phyloP scores from a whole-genome alignment of 352 stramenopile genomes.

The Halophytophthora polymorphica region DNA sequence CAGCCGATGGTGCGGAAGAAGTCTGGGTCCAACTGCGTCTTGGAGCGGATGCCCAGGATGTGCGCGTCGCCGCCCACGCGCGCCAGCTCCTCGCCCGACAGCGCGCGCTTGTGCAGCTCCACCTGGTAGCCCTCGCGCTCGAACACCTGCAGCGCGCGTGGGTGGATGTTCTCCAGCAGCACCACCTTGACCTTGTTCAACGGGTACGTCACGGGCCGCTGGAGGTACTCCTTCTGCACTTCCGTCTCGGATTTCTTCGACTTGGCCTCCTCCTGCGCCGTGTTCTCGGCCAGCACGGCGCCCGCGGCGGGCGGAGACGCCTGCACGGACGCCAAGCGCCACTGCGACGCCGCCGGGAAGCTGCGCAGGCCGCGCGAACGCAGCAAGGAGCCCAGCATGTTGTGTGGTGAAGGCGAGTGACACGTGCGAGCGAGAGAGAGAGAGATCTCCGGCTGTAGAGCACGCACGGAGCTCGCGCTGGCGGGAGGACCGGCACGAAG shows the following conservation, averaged over 20 bases:
- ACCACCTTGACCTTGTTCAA: slow-evolving; percentile 84
- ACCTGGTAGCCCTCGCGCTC: slow-evolving; percentile 74
- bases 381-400: slow-evolving; percentile 41
- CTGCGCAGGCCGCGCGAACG: slow-evolving; percentile 21
- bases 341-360: slow-evolving; percentile 5
- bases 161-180: slow-evolving; percentile 83
- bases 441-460: too few relatives aligned
- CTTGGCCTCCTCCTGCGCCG: slow-evolving; percentile 2
- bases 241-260: slow-evolving; percentile 11
- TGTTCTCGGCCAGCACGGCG: slow-evolving; percentile 15
- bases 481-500: too few relatives aligned
- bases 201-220: slow-evolving; percentile 71
- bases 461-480: too few relatives aligned
- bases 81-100: slow-evolving; percentile 73
- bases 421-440: neutral
- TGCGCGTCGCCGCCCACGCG: slow-evolving; percentile 70
- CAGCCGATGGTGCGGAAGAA: slow-evolving; percentile 79
- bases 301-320: slow-evolving; percentile 18
- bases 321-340: slow-evolving; percentile 37
- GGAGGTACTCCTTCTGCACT: slow-evolving; percentile 36
- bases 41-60: slow-evolving; percentile 79
- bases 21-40: slow-evolving; percentile 73
- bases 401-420: neutral
- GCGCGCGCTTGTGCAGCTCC: slow-evolving; percentile 72
- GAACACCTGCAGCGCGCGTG: slow-evolving; percentile 70